Evolutionary conservation across 768 basidiomycete species (phyloP).

Genomic region (Suillus discolor): DNA sequence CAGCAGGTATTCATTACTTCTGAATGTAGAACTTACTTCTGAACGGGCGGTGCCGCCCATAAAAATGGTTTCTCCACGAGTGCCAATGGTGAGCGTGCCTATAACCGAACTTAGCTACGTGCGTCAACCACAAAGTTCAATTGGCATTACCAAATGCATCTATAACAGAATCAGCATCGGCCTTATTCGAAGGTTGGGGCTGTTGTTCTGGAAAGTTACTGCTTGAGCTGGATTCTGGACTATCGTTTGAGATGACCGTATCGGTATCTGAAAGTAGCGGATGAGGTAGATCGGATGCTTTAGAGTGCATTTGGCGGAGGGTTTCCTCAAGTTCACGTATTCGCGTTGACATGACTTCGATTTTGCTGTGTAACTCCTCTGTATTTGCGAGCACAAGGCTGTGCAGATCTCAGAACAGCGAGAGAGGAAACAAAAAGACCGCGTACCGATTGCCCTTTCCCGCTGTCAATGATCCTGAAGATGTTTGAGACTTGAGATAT

Average conservation of each 20-base stretch:
- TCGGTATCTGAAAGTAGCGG: conserved; percentile 40
- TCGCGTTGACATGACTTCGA: conserved; percentile 55
- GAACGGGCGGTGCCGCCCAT: conserved; percentile 68
- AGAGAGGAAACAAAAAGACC: neutral
- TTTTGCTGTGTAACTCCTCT: conserved; percentile 68
- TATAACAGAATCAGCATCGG: conserved; percentile 46
- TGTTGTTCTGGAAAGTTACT: conserved; percentile 12
- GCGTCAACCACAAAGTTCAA: neutral
- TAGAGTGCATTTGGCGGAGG: conserved; percentile 50
- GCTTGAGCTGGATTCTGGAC: conserved; percentile 21
- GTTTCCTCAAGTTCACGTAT: conserved; percentile 65
- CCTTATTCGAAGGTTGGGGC: conserved; percentile 12
- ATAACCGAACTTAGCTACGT: conserved; percentile 1
- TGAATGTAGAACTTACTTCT: conserved; percentile 49
- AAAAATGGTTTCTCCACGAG: conserved; percentile 55
- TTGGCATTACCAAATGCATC: conserved; percentile 48
- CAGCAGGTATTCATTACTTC: neutral
- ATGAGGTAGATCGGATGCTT: conserved; percentile 51
- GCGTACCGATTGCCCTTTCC: conserved; percentile 62
- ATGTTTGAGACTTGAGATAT: neutral
- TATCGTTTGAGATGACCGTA: conserved; percentile 30
- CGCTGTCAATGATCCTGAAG: conserved; percentile 52
- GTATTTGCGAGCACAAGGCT: conserved; percentile 69
- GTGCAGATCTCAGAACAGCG: neutral
- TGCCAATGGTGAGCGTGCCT: conserved; percentile 63